Conservation (phyloP, 169 alveolate species). For the Plasmodium vinckei region DNA sequence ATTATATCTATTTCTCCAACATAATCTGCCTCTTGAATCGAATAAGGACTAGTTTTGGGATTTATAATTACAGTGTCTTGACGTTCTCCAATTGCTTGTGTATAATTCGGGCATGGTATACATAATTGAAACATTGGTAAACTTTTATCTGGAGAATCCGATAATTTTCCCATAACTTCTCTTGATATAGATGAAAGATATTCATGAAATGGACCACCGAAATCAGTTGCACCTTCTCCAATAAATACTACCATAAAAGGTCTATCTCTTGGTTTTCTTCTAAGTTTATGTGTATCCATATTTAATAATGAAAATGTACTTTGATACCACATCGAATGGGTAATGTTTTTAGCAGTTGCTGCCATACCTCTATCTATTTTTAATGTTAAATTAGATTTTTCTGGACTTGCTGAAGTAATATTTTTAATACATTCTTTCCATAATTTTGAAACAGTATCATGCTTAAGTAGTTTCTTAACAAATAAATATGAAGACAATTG, state of each 20-base stretch:
- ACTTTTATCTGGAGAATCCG: conserved; percentile 74
- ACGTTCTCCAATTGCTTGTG: conserved; percentile 90
- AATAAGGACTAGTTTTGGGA: conserved; percentile 58
- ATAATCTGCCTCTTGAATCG: conserved; percentile 61
- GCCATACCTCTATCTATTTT: conserved; percentile 86
- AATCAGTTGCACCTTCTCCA: conserved; percentile 95
- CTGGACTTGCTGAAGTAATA: conserved; percentile 72
- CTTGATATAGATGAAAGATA: conserved; percentile 89
- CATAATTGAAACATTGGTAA: conserved; percentile 79
- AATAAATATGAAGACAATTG: conserved; percentile 77
- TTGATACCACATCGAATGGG: conserved; percentile 84
- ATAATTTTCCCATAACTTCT: conserved; percentile 90
- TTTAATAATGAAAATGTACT: conserved; percentile 83
- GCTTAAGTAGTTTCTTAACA: conserved; percentile 73
- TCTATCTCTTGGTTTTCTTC: conserved; percentile 86
- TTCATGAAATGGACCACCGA: conserved; percentile 95
- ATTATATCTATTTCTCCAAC: conserved; percentile 63
- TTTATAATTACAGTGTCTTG: conserved; percentile 91
- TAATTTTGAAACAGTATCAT: conserved; percentile 57
- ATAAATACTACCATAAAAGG: conserved; percentile 93
- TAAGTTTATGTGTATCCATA: conserved; percentile 78
- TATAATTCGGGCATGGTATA: conserved; percentile 89
- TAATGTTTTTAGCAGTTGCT: conserved; percentile 82
- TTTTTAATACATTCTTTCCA: conserved; percentile 79
- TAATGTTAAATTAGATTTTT: conserved; percentile 77